A percentile compares a stretch with the other conserved stretches of the same genome.
Conservation (phyloP, 2,329 filamentous ascomycete genomes). For the Exophiala spinifera region DNA sequence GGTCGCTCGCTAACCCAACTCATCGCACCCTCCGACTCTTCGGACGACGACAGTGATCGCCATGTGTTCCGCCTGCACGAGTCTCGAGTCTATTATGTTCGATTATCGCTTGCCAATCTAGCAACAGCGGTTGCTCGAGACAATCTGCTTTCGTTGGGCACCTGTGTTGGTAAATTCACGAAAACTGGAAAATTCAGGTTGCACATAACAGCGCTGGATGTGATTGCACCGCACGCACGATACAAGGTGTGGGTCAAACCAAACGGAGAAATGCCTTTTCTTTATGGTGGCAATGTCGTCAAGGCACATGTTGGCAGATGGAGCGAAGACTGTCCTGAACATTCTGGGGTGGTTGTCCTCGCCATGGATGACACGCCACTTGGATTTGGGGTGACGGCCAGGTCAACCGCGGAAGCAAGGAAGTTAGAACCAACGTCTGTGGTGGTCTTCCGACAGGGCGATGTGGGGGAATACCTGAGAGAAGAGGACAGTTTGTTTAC, state of each 20-base stretch:
- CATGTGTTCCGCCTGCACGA: slow-evolving; percentile 83
- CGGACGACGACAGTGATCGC: slow-evolving; percentile 67
- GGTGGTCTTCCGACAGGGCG: slow-evolving; percentile 84
- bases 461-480: slow-evolving; percentile 90
- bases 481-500: slow-evolving; percentile 69
- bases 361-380: slow-evolving; percentile 86
- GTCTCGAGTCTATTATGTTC: slow-evolving; percentile 86
- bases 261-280: slow-evolving; percentile 95
- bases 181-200: slow-evolving; percentile 95
- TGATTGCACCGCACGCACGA: slow-evolving; percentile 84
- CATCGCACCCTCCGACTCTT: slow-evolving; percentile 66
- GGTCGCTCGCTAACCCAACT: slow-evolving; percentile 82
- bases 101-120: slow-evolving; percentile 83
- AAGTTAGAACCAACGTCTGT: slow-evolving; percentile 87
- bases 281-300: slow-evolving; percentile 89
- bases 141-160: slow-evolving; percentile 81
- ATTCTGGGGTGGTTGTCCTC: slow-evolving; percentile 85
- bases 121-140: slow-evolving; percentile 81
- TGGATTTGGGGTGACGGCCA: slow-evolving; percentile 89
- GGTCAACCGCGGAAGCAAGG: slow-evolving; percentile 77
- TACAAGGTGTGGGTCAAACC: slow-evolving; percentile 97
- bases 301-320: slow-evolving; percentile 79
- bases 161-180: slow-evolving; percentile 90
- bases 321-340: slow-evolving; percentile 89
- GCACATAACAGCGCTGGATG: slow-evolving; percentile 85